These are phyloP conservation scores for Lyophyllum shimeji DNA, from an alignment of 768 basidiomycete genomes.

Conservation along the genomic window DNA sequence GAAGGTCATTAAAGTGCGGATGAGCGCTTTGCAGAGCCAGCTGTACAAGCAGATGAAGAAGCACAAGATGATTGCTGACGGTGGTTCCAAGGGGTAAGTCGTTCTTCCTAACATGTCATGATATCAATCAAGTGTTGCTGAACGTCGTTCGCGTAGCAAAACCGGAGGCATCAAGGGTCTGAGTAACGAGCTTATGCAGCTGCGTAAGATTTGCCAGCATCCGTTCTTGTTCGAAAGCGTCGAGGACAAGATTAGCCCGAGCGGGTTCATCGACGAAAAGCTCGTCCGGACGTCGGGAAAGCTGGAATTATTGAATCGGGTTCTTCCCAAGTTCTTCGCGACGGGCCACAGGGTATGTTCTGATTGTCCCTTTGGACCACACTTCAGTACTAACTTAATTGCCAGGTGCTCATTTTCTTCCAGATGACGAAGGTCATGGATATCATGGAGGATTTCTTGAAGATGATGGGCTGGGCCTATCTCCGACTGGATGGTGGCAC, in stretches of 20 bases:
- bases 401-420: constrained; percentile 96
- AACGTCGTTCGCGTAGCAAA: constrained; percentile 44
- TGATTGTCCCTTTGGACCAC: background rate
- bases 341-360: constrained; percentile 81
- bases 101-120: background rate
- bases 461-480: constrained; percentile 82
- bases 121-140: background rate
- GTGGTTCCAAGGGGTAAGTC: constrained; percentile 70
- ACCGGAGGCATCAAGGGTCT: constrained; percentile 80
- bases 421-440: constrained; percentile 99
- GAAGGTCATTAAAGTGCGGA: constrained; percentile 95
- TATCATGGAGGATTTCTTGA: constrained; percentile 94
- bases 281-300: constrained; percentile 89
- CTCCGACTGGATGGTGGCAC: constrained; percentile 96
- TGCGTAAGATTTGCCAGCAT: constrained; percentile 98
- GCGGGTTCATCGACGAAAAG: constrained; percentile 78
- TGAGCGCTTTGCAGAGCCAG: constrained; percentile 90
- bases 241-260: constrained; percentile 90
- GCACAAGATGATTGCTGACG: constrained; percentile 94
- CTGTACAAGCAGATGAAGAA: constrained; percentile 98
- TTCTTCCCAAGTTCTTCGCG: constrained; percentile 92
- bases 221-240: constrained; percentile 96
- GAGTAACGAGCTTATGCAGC: constrained; percentile 96
- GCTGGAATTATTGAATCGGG: constrained; percentile 85
- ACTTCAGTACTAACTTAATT: constrained; percentile 1